phyloP scores from a whole-genome alignment of 2,329 filamentous ascomycete species.

The Fusarium tjaetaba region DNA sequence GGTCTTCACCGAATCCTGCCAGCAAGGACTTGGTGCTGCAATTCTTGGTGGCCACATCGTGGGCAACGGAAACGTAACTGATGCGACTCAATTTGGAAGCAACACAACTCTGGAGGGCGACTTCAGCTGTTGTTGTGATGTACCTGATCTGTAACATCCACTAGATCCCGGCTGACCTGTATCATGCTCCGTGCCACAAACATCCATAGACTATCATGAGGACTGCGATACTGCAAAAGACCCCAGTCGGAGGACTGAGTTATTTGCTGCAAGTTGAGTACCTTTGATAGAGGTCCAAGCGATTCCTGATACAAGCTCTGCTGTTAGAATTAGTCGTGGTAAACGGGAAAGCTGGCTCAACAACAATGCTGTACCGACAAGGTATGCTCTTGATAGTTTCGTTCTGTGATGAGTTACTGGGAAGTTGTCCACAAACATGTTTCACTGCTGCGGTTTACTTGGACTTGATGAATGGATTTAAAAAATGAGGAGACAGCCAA shows the following conservation, averaged over 20 bases:
- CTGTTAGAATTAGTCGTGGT: not conserved
- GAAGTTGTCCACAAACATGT: not conserved
- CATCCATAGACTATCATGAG: not conserved
- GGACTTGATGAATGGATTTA: not conserved
- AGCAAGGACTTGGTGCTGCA: not conserved
- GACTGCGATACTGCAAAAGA: not conserved
- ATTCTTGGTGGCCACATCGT: not conserved
- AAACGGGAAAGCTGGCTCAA: not conserved
- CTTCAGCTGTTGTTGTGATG: not conserved
- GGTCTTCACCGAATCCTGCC: not conserved
- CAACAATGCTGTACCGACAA: not conserved
- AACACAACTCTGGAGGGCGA: not conserved
- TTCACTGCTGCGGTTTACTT: not conserved
- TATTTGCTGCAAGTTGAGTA: not conserved
- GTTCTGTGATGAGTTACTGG: too few species aligned
- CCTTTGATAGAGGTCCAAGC: not conserved
- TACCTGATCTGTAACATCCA: too few species aligned
- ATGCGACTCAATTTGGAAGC: fast-evolving
- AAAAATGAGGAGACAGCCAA: not conserved
- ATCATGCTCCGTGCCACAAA: not conserved
- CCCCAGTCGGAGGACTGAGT: fast-evolving
- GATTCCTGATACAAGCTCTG: not conserved
- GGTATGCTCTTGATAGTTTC: not conserved
- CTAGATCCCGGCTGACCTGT: not conserved
- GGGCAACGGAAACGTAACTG: too few species aligned